These are phyloP conservation scores for Phytophthora palmivora DNA, from an alignment of 352 stramenopile genomes.

Conservation along the genomic window DNA sequence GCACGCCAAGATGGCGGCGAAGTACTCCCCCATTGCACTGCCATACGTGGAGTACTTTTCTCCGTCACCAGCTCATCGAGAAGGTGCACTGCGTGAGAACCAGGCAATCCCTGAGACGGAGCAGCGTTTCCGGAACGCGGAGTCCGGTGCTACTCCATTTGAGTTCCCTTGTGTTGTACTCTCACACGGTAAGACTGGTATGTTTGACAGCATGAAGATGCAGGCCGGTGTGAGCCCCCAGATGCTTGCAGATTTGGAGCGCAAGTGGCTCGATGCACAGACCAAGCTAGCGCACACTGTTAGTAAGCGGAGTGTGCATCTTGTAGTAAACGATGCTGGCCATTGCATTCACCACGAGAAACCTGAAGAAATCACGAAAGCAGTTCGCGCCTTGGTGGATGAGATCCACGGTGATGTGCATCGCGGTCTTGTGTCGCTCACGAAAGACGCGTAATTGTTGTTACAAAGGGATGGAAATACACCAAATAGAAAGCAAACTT, in stretches of 20 bases:
- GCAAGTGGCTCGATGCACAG: constrained; percentile 74
- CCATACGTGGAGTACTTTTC: constrained; percentile 72
- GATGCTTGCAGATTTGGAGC: constrained; percentile 57
- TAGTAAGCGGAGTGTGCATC: constrained; percentile 50
- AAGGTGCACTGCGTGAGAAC: constrained; percentile 64
- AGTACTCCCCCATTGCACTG: constrained; percentile 60
- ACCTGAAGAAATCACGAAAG: constrained; percentile 60
- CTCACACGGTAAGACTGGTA: constrained; percentile 63
- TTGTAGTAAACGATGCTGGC: constrained; percentile 61
- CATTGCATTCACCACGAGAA: constrained; percentile 82
- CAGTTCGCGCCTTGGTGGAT: constrained; percentile 67
- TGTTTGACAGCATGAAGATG: constrained; percentile 79
- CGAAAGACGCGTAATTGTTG: constrained; percentile 15
- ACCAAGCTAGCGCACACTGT: constrained; percentile 56
- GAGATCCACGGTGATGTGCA: constrained; percentile 41
- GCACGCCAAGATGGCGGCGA: constrained; percentile 54
- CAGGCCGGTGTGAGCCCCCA: constrained; percentile 50
- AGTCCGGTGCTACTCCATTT: constrained; percentile 27
- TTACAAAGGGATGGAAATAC: neutral
- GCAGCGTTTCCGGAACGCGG: constrained; percentile 55
- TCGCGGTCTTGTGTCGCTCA: constrained; percentile 35
- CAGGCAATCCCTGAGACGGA: constrained; percentile 66
- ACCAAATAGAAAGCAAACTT: constrained; percentile 15
- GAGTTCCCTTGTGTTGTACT: constrained; percentile 76
- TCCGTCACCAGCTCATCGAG: constrained; percentile 69